Base-by-base conservation (phyloP, 2,329 filamentous ascomycete genomes). In the Nemania sp. region DNA sequence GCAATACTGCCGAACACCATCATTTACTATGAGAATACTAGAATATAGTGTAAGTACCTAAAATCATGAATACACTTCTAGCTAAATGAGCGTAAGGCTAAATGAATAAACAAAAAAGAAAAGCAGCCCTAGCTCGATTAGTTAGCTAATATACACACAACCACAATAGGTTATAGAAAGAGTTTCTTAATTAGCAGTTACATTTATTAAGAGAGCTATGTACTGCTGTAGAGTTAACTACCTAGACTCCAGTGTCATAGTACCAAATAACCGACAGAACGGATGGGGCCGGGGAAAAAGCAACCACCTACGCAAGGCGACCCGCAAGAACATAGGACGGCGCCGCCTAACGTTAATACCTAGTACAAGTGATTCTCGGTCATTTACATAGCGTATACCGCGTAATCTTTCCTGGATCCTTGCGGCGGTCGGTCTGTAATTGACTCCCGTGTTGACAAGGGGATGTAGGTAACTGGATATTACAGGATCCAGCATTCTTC, bases 381-480 rank as follows among this genome's bases (percentile, higher is more conserved):
- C 70, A 67, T 70, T 67, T 71, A 45, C 38, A 41, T 41, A 13
- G 38, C 15, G 58, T 62, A 45, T 54, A 32, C 29, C 29, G 29
- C 29, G 29, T 32, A 41, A 51, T 43, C 58, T 51, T n/a, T 47
- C 49, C 53, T 41, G 15, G 35, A 62, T 56, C 63, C 66, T 55
- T 66, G 68, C 53, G 67, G 70, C 71, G 70, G 74, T 67, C 67
- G 71, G 74, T 67, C 67, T 69, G 70, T 74, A 71, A 74, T 77
- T 72, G 74, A 74, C 74, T 72, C 69, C 70, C 72, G 72, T 68
- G 68, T 68, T 67, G 66, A 62, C 60, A 69, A 66, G 65, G 47
- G 54, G 29, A 38, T 62, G n/a, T n/a, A n/a, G n/a, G n/a, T n/a
- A n/a, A n/a, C n/a, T n/a, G n/a, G n/a, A 43, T 66, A 61, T 65